A percentile compares a stretch with the other conserved stretches of the same genome.
These are phyloP conservation scores for Elongisporangium senticosum DNA, from an alignment of 352 stramenopile genomes.

Conservation along the genomic window DNA sequence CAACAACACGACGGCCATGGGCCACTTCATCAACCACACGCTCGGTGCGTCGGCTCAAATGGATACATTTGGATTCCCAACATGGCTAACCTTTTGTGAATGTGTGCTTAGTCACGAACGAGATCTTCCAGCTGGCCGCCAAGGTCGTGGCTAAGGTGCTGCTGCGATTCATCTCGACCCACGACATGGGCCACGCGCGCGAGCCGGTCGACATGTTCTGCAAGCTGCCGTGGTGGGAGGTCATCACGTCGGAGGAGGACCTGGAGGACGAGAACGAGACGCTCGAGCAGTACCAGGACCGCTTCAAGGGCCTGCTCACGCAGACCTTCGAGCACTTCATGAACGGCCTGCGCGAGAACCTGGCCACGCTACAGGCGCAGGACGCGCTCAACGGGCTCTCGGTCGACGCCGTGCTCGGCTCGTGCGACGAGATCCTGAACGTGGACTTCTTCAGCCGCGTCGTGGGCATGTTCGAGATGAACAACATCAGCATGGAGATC, in stretches of 20 bases:
- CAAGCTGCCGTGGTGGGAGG: constrained; percentile 88
- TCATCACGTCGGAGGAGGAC: constrained; percentile 66
- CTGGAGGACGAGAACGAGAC: constrained; percentile 57
- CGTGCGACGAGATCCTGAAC: constrained; percentile 49
- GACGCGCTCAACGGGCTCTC: constrained; percentile 57
- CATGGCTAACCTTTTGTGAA: constrained; percentile 4
- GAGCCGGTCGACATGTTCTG: constrained; percentile 85
- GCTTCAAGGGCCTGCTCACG: constrained; percentile 52
- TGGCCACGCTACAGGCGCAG: constrained; percentile 29
- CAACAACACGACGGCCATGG: constrained; percentile 57
- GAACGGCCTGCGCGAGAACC: constrained; percentile 48
- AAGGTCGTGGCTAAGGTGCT: constrained; percentile 84
- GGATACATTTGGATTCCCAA: neutral
- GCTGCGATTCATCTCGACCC: constrained; percentile 44
- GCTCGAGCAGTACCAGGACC: constrained; percentile 55
- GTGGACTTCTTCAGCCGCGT: constrained; percentile 84
- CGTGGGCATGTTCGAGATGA: constrained; percentile 97
- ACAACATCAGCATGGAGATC: constrained; percentile 93
- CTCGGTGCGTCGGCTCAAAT: constrained; percentile 12
- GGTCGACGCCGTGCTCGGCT: constrained; percentile 36
- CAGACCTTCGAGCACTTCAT: constrained; percentile 59
- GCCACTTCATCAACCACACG: constrained; percentile 75
- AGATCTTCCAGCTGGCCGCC: constrained; percentile 91
- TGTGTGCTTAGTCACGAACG: constrained; percentile 77
- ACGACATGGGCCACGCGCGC: constrained; percentile 44